Evolutionary conservation across 805 yeast species (phyloP).

Genomic region (Ogataea paradorogensis): DNA sequence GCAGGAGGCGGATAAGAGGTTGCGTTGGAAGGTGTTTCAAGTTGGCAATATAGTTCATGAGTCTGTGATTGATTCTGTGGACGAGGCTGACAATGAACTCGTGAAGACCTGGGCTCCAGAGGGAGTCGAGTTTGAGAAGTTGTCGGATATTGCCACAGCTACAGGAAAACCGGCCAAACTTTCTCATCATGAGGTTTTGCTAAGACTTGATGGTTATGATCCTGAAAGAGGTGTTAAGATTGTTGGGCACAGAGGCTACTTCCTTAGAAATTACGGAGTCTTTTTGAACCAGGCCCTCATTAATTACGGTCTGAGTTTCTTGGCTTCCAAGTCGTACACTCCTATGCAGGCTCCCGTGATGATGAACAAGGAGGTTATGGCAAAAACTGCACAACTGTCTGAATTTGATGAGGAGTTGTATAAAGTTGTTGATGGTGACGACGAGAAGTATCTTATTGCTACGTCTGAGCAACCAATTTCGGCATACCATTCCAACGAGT

Average conservation of each 20-base stretch:
- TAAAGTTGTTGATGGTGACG: slow-evolving; percentile 95
- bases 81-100: slow-evolving; percentile 88
- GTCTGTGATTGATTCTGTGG: slow-evolving; percentile 79
- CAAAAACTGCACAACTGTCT: slow-evolving; percentile 97
- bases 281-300: slow-evolving; percentile 97
- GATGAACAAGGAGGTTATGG: slow-evolving; percentile 99
- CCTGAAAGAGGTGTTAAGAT: slow-evolving; percentile 98
- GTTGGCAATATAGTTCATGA: slow-evolving; percentile 95
- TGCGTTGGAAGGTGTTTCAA: slow-evolving; percentile 78
- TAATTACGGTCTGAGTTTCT: slow-evolving; percentile 88
- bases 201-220: slow-evolving; percentile 95
- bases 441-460: slow-evolving; percentile 96
- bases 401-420: slow-evolving; percentile 97
- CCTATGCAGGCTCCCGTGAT: slow-evolving; percentile 98
- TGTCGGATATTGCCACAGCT: slow-evolving; percentile 68
- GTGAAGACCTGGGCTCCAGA: slow-evolving; percentile 87
- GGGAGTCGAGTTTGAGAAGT: slow-evolving; percentile 45
- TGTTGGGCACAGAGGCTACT: slow-evolving; percentile 98
- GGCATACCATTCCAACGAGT: slow-evolving; percentile 94
- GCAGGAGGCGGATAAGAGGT: slow-evolving; percentile 71
- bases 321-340: slow-evolving; percentile 68
- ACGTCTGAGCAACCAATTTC: slow-evolving; percentile 99
- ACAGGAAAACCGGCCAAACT: slow-evolving; percentile 73
- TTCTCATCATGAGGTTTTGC: slow-evolving; percentile 92
- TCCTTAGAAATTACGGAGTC: slow-evolving; percentile 92